Evolutionary conservation across 352 stramenopile species (phyloP).

Genomic region (Globisporangium heterothallicum): DNA sequence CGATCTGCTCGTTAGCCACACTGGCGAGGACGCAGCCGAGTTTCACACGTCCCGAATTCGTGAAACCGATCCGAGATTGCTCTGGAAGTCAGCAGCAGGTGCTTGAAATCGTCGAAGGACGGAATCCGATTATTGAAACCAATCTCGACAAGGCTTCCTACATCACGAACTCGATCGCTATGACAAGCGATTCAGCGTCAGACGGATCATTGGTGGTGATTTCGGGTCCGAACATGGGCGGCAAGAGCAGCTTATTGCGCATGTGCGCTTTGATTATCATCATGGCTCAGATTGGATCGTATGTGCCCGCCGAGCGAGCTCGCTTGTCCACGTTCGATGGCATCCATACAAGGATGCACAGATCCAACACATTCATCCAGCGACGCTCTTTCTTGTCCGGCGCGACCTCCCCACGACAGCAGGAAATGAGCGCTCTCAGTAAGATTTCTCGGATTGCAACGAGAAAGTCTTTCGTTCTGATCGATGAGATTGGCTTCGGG

Average conservation of each 20-base stretch:
- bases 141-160: conserved; percentile 24
- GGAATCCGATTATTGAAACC: conserved; percentile 57
- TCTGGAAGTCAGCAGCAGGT: not conserved
- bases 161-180: conserved; percentile 31
- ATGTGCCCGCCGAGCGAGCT: conserved; percentile 39
- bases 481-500: conserved; percentile 44
- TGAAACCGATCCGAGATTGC: not conserved
- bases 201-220: conserved; percentile 33
- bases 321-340: conserved; percentile 49
- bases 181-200: conserved; percentile 3
- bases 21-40: conserved; percentile 40
- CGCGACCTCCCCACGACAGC: not conserved
- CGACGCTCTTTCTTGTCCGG: not conserved
- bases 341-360: conserved; percentile 70
- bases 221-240: conserved; percentile 82
- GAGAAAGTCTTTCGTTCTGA: conserved; percentile 27
- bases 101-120: conserved; percentile 42
- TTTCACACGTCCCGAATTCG: conserved; percentile 29
- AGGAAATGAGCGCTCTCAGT: conserved; percentile 23
- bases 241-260: conserved; percentile 68
- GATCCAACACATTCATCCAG: conserved; percentile 11
- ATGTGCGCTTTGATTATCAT: conserved; percentile 57
- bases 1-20: conserved; percentile 48
- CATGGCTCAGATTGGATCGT: conserved; percentile 62
- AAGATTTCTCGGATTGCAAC: conserved; percentile 23